Conservation (phyloP, 306 rosid species). For the Dryas alaskensis region DNA sequence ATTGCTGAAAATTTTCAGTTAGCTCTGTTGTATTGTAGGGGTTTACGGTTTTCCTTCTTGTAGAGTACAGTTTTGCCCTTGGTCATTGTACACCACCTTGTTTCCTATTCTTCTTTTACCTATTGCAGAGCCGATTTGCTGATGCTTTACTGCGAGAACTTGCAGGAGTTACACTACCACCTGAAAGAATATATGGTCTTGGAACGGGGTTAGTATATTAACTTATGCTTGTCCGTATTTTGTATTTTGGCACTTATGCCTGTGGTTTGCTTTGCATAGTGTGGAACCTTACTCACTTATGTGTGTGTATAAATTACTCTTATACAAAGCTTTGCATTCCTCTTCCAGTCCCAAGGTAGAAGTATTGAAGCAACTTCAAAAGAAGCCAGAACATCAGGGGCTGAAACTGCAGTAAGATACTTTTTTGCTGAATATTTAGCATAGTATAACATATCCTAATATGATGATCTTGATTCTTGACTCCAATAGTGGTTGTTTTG, state of each 20-base stretch:
- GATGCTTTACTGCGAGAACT: conserved; percentile 78
- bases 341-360: conserved; percentile 72
- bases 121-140: conserved; percentile 69
- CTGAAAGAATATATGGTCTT: conserved; percentile 76
- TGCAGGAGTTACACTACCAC: conserved; percentile 72
- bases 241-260: neutral
- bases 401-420: conserved; percentile 72
- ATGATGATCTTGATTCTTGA: neutral
- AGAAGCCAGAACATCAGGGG: conserved; percentile 75
- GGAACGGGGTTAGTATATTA: conserved; percentile 68
- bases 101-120: neutral
- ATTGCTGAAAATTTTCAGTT: neutral
- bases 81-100: conserved; percentile 7
- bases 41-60: neutral
- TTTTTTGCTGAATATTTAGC: conserved; percentile 14
- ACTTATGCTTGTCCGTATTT: neutral
- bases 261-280: neutral
- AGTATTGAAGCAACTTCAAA: conserved; percentile 79
- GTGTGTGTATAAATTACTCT: neutral
- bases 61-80: neutral
- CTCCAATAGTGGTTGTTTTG: neutral
- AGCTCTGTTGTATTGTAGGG: no score
- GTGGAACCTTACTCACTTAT: neutral
- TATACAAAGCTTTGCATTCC: neutral
- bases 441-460: neutral